Base-by-base conservation (phyloP, 345 rosid genomes). In the Brassica rapa region DNA sequence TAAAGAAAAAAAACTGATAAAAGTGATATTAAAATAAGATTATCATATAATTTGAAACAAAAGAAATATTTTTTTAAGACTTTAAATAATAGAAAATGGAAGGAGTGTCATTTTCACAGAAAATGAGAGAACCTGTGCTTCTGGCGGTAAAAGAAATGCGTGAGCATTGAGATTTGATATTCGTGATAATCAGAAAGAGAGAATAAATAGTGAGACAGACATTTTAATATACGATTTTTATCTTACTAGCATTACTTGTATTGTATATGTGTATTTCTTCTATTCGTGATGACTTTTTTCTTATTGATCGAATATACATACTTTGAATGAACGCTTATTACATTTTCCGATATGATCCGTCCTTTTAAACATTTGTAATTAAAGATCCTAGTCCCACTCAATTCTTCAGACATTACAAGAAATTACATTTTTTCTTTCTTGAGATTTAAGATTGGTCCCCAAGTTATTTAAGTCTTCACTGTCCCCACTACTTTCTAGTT, bases 61-160 rank as follows among this genome's bases (percentile, higher is more conserved):
- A 41, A 11, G 11, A 41, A 11, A 41, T 41, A 41, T 41, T 3
- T 41, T 3, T 11, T 3, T 2, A 41, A 46, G 55, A 14, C 55
- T 46, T 46, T 46, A 14, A 46, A 14, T 46, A 46, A 46, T 46
- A 46, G 15, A 43, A 46, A 46, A 46, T 14, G 6, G 55, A 12
- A 46, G 55, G 51, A 66, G 30, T 37, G 35, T 35, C 41, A 55
- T 8, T 71, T 29, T 21, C 32, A 29, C 7, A 57, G 61, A 63
- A 57, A 53, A 25, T 9, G 6, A 35, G 46, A 19, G 68, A 78
- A 53, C 43, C 8, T 62, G 66, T 62, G 66, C 51, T 68, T 27
- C 62, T 51, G 71, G 74, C 74, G 82, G 71, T 69, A 80, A 73
- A 68, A 80, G 82, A 80, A 33, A 68, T 62, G 82, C 23, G 29